Evolutionary conservation across 768 basidiomycete species (phyloP).

Genomic region (Mycena indigotica): DNA sequence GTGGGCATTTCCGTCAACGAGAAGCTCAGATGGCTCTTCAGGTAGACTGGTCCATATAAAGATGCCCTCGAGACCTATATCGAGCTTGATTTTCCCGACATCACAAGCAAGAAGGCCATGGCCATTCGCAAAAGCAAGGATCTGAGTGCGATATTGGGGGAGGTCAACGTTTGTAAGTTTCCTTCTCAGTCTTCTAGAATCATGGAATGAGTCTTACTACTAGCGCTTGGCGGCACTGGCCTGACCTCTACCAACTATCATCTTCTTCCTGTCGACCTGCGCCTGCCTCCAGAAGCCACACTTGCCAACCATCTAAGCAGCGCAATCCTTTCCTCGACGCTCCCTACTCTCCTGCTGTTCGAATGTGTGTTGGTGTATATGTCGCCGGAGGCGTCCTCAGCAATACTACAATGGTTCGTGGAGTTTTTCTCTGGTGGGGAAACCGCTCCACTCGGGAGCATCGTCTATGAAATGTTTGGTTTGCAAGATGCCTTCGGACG

Average conservation of each 20-base stretch:
- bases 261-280: conserved; percentile 78
- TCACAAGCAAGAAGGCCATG: conserved; percentile 83
- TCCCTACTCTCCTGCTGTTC: conserved; percentile 85
- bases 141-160: conserved; percentile 55
- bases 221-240: conserved; percentile 66
- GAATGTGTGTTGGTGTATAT: conserved; percentile 96
- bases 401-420: conserved; percentile 74
- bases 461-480: conserved; percentile 94
- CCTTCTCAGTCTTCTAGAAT: not conserved
- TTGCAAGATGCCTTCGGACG: conserved; percentile 86
- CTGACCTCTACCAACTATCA: conserved; percentile 62
- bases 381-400: conserved; percentile 55
- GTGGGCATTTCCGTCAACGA: not conserved
- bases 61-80: conserved; percentile 63
- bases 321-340: conserved; percentile 41
- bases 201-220: conserved; percentile 8
- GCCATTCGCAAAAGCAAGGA: conserved; percentile 69
- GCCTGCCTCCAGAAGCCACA: conserved; percentile 66
- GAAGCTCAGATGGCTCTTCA: conserved; percentile 34
- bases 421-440: conserved; percentile 36
- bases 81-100: conserved; percentile 90
- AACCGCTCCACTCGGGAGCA: conserved; percentile 47
- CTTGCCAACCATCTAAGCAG: not conserved
- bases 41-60: conserved; percentile 59
- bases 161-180: conserved; percentile 48